Evolutionary conservation across 768 basidiomycete genomes (phyloP).

Genomic region (Lentinula lateritia): DNA sequence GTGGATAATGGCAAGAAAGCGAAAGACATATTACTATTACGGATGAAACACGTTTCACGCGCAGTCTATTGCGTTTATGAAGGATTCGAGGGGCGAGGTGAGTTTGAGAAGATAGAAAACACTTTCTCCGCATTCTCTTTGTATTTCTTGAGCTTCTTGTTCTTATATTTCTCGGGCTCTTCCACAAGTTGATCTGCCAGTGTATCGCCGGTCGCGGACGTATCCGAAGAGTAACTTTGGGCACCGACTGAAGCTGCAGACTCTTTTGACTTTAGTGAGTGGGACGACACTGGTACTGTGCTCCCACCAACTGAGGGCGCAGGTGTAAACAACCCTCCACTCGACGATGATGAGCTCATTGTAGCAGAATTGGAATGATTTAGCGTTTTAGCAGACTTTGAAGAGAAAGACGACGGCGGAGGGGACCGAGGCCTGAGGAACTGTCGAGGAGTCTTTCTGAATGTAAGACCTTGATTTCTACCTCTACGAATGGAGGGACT

Average conservation of each 20-base stretch:
- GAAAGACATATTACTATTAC: neutral
- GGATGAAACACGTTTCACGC: neutral
- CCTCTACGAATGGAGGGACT: conserved; percentile 55
- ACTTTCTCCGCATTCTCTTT: conserved; percentile 86
- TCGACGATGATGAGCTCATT: neutral
- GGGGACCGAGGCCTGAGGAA: conserved; percentile 67
- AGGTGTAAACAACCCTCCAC: conserved; percentile 42
- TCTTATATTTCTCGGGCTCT: conserved; percentile 41
- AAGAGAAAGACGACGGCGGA: conserved; percentile 29
- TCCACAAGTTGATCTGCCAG: conserved; percentile 25
- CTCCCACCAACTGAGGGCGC: conserved; percentile 52
- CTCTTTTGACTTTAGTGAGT: conserved; percentile 77
- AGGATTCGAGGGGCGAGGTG: conserved; percentile 40
- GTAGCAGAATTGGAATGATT: conserved; percentile 1
- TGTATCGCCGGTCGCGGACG: conserved; percentile 31
- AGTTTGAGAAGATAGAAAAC: conserved; percentile 67
- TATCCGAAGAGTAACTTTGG: conserved; percentile 60
- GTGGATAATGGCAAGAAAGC: neutral
- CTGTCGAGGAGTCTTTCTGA: conserved; percentile 67
- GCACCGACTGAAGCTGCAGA: conserved; percentile 71
- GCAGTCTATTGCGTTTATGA: neutral
- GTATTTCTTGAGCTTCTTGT: conserved; percentile 78
- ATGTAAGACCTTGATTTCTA: conserved; percentile 59
- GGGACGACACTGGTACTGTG: conserved; percentile 29
- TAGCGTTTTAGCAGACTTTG: conserved; percentile 23